Conservation (phyloP, 495 filamentous ascomycete genomes). For the Umbilicaria muhlenbergii region DNA sequence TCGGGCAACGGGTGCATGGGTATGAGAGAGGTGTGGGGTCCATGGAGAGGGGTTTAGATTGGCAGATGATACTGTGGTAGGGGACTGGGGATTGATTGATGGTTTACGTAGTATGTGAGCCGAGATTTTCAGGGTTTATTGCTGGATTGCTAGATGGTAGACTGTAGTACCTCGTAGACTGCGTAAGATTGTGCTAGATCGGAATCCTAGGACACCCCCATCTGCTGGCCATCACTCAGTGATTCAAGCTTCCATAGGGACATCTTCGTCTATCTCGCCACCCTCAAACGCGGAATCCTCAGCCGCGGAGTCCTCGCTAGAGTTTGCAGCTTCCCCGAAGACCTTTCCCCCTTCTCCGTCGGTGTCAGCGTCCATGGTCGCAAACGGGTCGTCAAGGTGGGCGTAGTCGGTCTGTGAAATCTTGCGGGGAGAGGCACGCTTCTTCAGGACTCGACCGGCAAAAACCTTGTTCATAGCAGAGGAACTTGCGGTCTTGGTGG, state of each 20-base stretch:
- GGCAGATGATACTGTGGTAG: not conserved
- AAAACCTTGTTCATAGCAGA: not conserved
- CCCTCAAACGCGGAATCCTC: not conserved
- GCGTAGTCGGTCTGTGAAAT: not conserved
- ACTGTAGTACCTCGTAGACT: not conserved
- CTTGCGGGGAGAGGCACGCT: constrained; percentile 2
- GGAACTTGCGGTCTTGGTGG: not conserved
- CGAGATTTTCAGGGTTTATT: not conserved
- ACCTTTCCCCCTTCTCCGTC: constrained; percentile 2
- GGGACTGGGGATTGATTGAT: not conserved
- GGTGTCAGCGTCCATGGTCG: not conserved
- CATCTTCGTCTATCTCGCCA: not conserved
- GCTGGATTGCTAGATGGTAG: not conserved
- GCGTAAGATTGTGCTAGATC: no score
- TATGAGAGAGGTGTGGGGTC: no score
- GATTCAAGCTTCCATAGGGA: not conserved
- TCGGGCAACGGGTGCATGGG: no score
- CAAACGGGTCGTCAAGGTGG: constrained; percentile 2
- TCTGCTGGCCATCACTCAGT: no score
- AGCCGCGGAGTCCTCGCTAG: not conserved
- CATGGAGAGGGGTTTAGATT: no score
- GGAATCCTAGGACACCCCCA: no score
- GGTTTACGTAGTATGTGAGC: not conserved
- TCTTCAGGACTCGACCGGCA: not conserved
- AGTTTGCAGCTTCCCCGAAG: not conserved